Evolutionary conservation across 1,139 yeast species (phyloP).

Genomic region (Zhuliangozyma parablackwelliae): DNA sequence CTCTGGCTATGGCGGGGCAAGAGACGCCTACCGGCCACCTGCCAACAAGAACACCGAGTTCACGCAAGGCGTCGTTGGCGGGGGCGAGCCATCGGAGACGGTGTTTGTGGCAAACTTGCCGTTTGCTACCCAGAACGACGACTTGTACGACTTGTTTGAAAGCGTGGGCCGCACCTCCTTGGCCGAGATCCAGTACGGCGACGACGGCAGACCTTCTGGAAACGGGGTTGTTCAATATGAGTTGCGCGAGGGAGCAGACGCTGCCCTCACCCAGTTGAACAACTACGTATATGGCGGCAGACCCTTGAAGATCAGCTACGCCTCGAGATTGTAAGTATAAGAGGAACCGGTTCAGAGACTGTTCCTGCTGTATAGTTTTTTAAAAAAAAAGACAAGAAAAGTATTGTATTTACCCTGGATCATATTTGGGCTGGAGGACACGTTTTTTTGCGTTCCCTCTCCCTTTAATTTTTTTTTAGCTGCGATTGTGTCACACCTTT

Average conservation of each 20-base stretch:
- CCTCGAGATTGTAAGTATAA: conserved; percentile 24
- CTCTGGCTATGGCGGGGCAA: conserved; percentile 3
- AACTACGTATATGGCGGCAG: conserved; percentile 85
- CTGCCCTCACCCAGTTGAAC: conserved; percentile 70
- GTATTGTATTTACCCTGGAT: too few relatives aligned
- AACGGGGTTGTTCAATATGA: conserved; percentile 80
- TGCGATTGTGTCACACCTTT: too few relatives aligned
- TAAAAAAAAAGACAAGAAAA: too few relatives aligned
- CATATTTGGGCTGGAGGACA: too few relatives aligned
- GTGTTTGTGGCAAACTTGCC: conserved; percentile 80
- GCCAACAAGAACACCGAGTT: conserved; percentile 45
- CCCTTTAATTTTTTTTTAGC: too few relatives aligned
- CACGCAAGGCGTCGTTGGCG: conserved; percentile 58
- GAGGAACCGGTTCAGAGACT: too few relatives aligned
- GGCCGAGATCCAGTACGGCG: conserved; percentile 72
- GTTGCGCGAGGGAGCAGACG: conserved; percentile 62
- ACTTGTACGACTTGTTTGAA: conserved; percentile 80
- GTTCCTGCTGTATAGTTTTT: too few relatives aligned
- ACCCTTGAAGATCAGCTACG: conserved; percentile 62
- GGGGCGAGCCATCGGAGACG: conserved; percentile 61
- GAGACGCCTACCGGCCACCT: conserved; percentile 7
- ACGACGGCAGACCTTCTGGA: conserved; percentile 70
- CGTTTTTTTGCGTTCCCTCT: too few relatives aligned
- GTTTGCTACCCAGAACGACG: conserved; percentile 81
- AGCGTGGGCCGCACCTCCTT: conserved; percentile 72